phyloP scores from a whole-genome alignment of 2,329 filamentous ascomycete species.

The Exophiala aquamarina region DNA sequence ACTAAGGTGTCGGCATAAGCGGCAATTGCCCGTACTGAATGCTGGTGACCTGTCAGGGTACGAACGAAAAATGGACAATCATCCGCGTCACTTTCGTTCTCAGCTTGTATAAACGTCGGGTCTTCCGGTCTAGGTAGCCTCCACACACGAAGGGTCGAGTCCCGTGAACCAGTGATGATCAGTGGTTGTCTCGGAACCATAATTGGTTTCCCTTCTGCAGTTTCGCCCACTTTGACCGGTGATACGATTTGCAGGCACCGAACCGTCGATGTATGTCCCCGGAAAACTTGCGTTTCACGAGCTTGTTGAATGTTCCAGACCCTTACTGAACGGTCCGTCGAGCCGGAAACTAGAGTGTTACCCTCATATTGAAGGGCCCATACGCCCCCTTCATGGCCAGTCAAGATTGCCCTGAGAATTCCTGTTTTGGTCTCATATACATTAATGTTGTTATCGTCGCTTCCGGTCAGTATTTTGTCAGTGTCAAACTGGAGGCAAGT shows the following conservation, averaged over 20 bases:
- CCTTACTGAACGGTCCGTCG: conserved; percentile 95
- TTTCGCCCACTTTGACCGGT: conserved; percentile 74
- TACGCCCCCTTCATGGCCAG: conserved; percentile 93
- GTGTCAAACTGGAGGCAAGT: conserved; percentile 97
- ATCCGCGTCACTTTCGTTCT: conserved; percentile 67
- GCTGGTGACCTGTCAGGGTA: conserved; percentile 78
- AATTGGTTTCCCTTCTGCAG: conserved; percentile 69
- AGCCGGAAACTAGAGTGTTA: conserved; percentile 91
- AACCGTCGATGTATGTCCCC: conserved; percentile 96
- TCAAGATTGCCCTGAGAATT: conserved; percentile 75
- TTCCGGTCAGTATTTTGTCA: conserved; percentile 96
- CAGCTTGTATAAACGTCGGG: conserved; percentile 74
- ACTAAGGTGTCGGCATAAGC: conserved; percentile 95
- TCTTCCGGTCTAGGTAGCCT: conserved; percentile 81
- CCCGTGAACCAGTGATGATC: conserved; percentile 95
- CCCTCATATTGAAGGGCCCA: conserved; percentile 97
- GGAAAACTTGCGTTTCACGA: conserved; percentile 90
- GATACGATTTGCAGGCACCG: conserved; percentile 92
- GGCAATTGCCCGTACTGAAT: conserved; percentile 94
- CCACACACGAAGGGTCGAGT: conserved; percentile 93
- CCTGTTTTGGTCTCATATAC: conserved; percentile 98
- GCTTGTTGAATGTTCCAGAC: conserved; percentile 98
- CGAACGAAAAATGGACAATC: conserved; percentile 96
- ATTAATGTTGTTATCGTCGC: conserved; percentile 95
- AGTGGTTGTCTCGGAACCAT: conserved; percentile 93